Percentiles rank a stretch among this genome's conserved stretches.
phyloP scores from a whole-genome alignment of 1,284 basidiomycete species.

The Ustilago hordei region DNA sequence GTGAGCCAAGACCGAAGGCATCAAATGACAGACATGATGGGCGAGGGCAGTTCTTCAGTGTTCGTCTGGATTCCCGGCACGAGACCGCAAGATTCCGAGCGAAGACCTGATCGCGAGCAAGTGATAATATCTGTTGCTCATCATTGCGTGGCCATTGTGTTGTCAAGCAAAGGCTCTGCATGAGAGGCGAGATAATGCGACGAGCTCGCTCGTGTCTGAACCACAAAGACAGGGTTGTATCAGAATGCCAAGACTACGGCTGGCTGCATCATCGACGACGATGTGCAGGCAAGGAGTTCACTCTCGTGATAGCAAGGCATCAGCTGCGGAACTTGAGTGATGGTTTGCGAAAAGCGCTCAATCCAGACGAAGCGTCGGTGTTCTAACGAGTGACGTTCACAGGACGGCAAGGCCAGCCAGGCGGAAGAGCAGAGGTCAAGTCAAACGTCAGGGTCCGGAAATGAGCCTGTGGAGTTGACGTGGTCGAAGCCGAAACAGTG shows the following conservation, averaged over 20 bases:
- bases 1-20: conserved; percentile 41
- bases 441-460: conserved; percentile 13
- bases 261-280: conserved; percentile 21
- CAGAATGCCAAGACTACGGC: conserved; percentile 39
- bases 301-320: not conserved
- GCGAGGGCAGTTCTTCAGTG: conserved; percentile 14
- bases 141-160: not conserved
- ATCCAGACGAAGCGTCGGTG: not conserved
- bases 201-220: conserved; percentile 6
- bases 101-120: conserved; percentile 30
- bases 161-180: not conserved
- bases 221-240: conserved; percentile 7
- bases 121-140: not conserved
- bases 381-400: not conserved
- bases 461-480: conserved; percentile 6
- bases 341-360: not conserved
- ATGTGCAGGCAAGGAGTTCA: not conserved
- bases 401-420: not conserved
- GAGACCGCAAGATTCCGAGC: not conserved
- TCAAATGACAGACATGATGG: conserved; percentile 5
- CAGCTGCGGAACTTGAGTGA: not conserved
- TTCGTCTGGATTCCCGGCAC: not conserved
- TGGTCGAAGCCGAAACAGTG: conserved; percentile 11
- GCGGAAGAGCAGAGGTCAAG: not conserved
- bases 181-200: conserved; percentile 9